phyloP scores from a whole-genome alignment of 2,329 filamentous ascomycete genomes.

The Karstenula rhodostoma region DNA sequence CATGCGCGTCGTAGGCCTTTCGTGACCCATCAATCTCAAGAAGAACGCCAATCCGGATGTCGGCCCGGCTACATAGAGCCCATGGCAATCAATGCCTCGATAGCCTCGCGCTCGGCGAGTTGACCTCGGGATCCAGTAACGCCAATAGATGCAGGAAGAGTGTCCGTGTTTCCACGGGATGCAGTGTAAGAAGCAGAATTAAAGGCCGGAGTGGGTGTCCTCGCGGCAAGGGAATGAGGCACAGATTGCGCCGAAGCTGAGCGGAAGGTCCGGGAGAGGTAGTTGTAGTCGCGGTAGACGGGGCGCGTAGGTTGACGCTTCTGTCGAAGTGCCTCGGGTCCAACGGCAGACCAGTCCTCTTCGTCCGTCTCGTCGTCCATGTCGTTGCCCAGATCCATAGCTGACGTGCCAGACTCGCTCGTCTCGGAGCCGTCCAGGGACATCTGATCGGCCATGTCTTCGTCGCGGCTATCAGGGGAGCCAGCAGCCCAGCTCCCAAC shows the following conservation, averaged over 20 bases:
- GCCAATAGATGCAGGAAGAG: slow-evolving; percentile 37
- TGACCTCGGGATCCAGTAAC: slow-evolving; percentile 37
- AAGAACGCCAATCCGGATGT: slow-evolving; percentile 28
- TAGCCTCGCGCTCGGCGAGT: slow-evolving; percentile 79
- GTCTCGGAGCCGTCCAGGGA: slow-evolving; percentile 77
- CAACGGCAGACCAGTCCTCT: slow-evolving; percentile 93
- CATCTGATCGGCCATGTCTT: slow-evolving; percentile 85
- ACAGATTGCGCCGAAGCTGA: slow-evolving; percentile 31
- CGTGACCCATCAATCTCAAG: slow-evolving; percentile 14
- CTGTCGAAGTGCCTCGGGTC: slow-evolving; percentile 82
- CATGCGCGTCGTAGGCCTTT: slow-evolving; percentile 17
- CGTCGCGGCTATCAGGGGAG: slow-evolving; percentile 74
- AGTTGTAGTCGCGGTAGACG: slow-evolving; percentile 50
- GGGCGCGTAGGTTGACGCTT: slow-evolving; percentile 45
- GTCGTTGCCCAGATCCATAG: slow-evolving; percentile 74
- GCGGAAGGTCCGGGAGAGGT: slow-evolving; percentile 46
- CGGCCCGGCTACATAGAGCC: slow-evolving; percentile 65
- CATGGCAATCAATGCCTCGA: slow-evolving; percentile 81
- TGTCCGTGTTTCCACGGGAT: slow-evolving; percentile 40
- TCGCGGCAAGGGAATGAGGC: slow-evolving; percentile 29
- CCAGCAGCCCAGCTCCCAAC: slow-evolving; percentile 71
- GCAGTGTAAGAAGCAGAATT: slow-evolving; percentile 39
- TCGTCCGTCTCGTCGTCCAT: slow-evolving; percentile 87
- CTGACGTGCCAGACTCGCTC: slow-evolving; percentile 77
- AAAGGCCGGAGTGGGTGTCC: slow-evolving; percentile 34